Conservation (phyloP, 2,329 filamentous ascomycete species). For the Nemania diffusa region DNA sequence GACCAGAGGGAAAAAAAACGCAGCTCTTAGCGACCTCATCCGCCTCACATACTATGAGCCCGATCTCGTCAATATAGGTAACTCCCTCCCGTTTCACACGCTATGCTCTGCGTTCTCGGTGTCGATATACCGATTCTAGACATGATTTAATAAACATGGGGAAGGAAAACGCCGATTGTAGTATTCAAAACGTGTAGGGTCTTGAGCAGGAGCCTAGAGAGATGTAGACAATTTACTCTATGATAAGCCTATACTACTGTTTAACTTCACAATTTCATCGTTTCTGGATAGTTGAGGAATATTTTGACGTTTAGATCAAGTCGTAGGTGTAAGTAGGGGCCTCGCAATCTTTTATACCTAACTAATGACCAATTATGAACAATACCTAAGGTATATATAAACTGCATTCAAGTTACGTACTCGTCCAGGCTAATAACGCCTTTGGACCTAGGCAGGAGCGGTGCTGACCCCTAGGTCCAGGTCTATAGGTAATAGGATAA, state of each 20-base stretch:
- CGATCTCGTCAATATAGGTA: neutral
- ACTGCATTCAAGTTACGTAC: too few species aligned
- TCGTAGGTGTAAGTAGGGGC: neutral
- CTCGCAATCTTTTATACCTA: too few species aligned
- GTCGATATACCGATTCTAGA: neutral
- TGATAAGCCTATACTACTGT: neutral
- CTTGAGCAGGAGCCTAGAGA: neutral
- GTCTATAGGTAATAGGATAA: too few species aligned
- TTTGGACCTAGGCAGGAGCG: too few species aligned
- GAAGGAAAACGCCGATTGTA: neutral
- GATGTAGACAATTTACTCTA: neutral
- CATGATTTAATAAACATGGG: neutral
- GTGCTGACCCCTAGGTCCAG: too few species aligned
- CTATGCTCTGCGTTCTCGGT: neutral
- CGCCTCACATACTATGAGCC: neutral
- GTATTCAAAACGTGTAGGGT: conserved; percentile 2
- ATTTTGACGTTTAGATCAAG: too few species aligned
- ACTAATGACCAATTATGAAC: too few species aligned
- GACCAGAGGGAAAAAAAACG: neutral
- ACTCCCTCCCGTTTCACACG: neutral
- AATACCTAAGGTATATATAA: too few species aligned
- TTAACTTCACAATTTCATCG: neutral
- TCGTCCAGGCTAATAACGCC: too few species aligned
- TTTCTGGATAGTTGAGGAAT: neutral
- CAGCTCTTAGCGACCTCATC: neutral